Conservation (phyloP, 1,284 basidiomycete species). For the Tremellales sp. region DNA sequence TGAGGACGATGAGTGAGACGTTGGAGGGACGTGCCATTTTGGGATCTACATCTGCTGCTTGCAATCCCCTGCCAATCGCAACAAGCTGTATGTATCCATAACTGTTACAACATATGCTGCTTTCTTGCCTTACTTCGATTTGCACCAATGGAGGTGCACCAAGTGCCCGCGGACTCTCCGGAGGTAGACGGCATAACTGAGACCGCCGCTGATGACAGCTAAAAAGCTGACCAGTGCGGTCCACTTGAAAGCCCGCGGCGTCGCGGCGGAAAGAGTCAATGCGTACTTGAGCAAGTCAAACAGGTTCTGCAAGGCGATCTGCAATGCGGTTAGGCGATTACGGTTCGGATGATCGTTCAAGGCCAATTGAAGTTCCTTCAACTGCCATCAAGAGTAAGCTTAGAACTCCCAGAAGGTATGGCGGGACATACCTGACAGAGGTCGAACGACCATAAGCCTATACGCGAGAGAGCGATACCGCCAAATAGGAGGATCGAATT, state of each 20-base stretch:
- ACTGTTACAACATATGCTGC: not conserved
- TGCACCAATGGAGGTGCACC: constrained; percentile 28
- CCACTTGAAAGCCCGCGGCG: constrained; percentile 41
- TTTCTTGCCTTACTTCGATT: not conserved
- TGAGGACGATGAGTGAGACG: constrained; percentile 15
- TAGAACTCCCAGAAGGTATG: constrained; percentile 2
- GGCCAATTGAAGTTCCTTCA: constrained; percentile 48
- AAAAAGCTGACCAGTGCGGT: constrained; percentile 46
- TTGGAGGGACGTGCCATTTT: constrained; percentile 3
- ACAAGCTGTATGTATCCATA: not conserved
- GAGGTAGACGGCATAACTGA: constrained; percentile 34
- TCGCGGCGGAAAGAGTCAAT: constrained; percentile 27
- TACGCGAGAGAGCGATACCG: constrained; percentile 38
- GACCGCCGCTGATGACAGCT: constrained; percentile 33
- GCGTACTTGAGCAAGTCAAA: constrained; percentile 47
- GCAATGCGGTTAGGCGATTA: constrained; percentile 47
- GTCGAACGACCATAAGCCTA: constrained; percentile 53
- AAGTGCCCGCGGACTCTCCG: constrained; percentile 37
- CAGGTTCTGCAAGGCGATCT: constrained; percentile 47
- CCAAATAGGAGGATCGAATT: constrained; percentile 33
- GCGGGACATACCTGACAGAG: constrained; percentile 32
- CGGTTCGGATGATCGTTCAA: constrained; percentile 44
- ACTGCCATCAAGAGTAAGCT: constrained; percentile 17
- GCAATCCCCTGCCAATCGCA: too few species aligned
- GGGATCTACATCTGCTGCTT: too few species aligned